Base-by-base conservation (phyloP, 2,329 filamentous ascomycete species). In the Aspergillus spinulosporus region DNA sequence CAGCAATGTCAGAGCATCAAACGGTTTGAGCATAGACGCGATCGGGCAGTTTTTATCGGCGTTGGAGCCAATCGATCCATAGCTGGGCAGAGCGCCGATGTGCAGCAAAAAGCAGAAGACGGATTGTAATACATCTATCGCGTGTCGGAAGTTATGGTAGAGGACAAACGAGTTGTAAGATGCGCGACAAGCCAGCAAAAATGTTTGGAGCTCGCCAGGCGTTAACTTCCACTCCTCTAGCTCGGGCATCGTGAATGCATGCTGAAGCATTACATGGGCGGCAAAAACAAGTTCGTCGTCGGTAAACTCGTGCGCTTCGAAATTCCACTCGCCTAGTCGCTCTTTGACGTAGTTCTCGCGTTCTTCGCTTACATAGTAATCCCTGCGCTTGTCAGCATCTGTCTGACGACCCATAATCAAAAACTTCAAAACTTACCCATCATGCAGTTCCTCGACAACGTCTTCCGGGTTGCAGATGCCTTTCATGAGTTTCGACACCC, bases 101-200 rank as follows among this genome's bases (percentile, higher is more conserved):
- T 85, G 85, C 54, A 97, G 81, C 4, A 97, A 83, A 69, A 97
- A 96, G 76, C 88, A 87, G 72, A 97, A 97, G 3, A 92, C 86
- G 1, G 93, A 95, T 73, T 97, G 93, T 52, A 97, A 81, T 29
- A 99, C 94, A 74, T 99, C 94, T 59, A 97, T 88, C 21, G 96
- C 94, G 74, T 99, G 94, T 53, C 93, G 89, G 72, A 97, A 99
- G 74, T 99, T 99, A 78, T 99, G 94, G 69, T 97, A 99, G 21
- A 93, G 89, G 36, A 97, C 92, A 72, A 96, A 96, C 57, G 85
- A 89, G 73, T 97, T 97, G 77, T 99, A 99, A n/a, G 94, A 90
- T 47, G 88, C 87, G 59, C 93, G 88, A 68, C 92, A 94, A 52
- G 92, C 92, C 60, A 96, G 83, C 59, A 97, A 80, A 68, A 96